Evolutionary conservation across 23 red algal genomes (phyloP), one percentile per base, ranked within the genome.

Genomic region (Gracilariopsis chorda): DNA sequence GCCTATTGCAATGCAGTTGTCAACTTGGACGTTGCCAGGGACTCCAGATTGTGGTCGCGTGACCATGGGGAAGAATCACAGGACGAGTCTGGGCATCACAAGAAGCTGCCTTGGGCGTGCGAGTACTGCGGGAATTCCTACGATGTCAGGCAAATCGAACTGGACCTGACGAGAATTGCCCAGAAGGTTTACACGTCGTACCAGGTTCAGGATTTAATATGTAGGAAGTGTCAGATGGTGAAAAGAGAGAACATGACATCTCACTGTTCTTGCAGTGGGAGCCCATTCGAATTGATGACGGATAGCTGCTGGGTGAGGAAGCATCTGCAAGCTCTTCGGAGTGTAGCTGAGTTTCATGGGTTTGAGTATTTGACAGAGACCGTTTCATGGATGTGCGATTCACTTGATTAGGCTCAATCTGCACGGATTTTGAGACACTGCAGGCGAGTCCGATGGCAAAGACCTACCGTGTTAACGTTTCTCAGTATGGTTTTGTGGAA

Each of bases 131-230:
- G 72, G 17, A 67, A 93, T 48, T 78, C 45, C 0, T 93, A 93
- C 51, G 80, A 93, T 53, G 34, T 91, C 48, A 67, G 78, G 27
- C 73, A 78, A 6, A 96, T 91, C 41, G 94, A 96, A 59, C 51
- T 86, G 67, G 64, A 77, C 29, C 44, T 96, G 69, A 61, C 75
- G 44, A 24, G 87, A 46, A 79, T 70, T 67, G 73, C 83, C 19
- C 83, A 96, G 60, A 92, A 77, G 51, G 40, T 74, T 68, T 74
- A 83, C 27, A 71, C 82, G 9, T 44, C 88, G 13, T 96, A 96
- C 51, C 87, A 91, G 34, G 85, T 96, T 33, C 94, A 96, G 43
- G 94, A 96, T 30, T 71, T 88, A 33, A 77, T 83, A 16, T 93
- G 90, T 34, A 81, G 47, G 35, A 78, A 78, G 43, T 93, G 90